Conservation (phyloP, 2,329 filamentous ascomycete species). For the Colletotrichum sp. region DNA sequence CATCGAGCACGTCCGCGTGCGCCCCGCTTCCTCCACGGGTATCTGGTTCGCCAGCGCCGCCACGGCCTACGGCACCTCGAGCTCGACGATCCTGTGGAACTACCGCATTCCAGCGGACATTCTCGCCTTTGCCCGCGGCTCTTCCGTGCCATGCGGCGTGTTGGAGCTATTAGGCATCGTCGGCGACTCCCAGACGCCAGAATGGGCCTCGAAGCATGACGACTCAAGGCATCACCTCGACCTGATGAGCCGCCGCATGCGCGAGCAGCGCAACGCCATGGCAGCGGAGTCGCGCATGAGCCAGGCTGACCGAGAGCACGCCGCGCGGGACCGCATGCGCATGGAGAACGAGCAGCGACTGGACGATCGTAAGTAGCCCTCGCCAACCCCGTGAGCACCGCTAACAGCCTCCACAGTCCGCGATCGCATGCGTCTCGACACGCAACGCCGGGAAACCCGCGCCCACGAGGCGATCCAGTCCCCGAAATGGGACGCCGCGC, state of each 20-base stretch:
- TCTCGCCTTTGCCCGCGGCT: constrained; percentile 52
- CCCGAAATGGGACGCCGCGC: constrained; percentile 54
- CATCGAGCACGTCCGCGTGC: constrained; percentile 51
- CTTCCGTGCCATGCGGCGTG: constrained; percentile 63
- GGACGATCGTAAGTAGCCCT: constrained; percentile 46
- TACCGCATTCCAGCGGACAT: constrained; percentile 62
- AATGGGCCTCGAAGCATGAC: constrained; percentile 54
- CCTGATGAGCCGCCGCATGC: constrained; percentile 34
- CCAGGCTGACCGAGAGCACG: constrained; percentile 44
- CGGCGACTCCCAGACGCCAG: constrained; percentile 55
- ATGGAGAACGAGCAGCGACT: constrained; percentile 49
- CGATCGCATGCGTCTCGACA: constrained; percentile 41
- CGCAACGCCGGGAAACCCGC: constrained; percentile 49
- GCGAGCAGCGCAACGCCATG: constrained; percentile 46
- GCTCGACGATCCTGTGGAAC: constrained; percentile 63
- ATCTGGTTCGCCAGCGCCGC: constrained; percentile 62
- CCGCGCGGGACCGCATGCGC: constrained; percentile 43
- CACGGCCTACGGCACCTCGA: constrained; percentile 60
- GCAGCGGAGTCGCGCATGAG: constrained; percentile 49
- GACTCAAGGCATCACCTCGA: constrained; percentile 41
- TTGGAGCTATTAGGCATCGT: constrained; percentile 59
- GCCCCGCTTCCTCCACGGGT: constrained; percentile 39
- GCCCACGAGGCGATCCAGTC: constrained; percentile 57
- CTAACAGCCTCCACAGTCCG: constrained; percentile 36
- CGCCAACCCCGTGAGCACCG: neutral